These are phyloP conservation scores for Microdochium paspali DNA, from an alignment of 2,329 filamentous ascomycete genomes.

Conservation along the genomic window DNA sequence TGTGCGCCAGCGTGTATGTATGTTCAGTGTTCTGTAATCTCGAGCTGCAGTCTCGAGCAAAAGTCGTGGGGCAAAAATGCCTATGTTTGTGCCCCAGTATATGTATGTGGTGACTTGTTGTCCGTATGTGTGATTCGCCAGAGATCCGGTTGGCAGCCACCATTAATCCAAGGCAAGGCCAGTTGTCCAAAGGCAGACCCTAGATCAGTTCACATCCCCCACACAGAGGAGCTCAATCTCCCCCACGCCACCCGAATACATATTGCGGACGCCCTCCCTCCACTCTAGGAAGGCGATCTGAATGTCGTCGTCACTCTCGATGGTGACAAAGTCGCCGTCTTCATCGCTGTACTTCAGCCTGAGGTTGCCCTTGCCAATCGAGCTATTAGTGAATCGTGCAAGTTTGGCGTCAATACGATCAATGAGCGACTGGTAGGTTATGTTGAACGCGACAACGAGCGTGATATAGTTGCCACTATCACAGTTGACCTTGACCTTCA, in stretches of 20 bases:
- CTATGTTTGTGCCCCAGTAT: not conserved
- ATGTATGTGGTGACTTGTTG: not conserved
- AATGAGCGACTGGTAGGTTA: conserved; percentile 85
- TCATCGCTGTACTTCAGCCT: conserved; percentile 86
- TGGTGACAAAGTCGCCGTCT: conserved; percentile 87
- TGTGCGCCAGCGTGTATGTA: not conserved
- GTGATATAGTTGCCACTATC: conserved; percentile 81
- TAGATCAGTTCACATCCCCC: conserved; percentile 21
- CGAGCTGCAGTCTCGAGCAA: not conserved
- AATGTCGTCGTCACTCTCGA: conserved; percentile 92
- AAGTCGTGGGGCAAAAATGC: not conserved
- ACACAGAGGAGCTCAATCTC: conserved; percentile 86
- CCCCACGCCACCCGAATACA: conserved; percentile 61
- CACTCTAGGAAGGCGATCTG: conserved; percentile 93
- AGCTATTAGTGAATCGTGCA: conserved; percentile 73
- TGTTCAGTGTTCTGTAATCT: not conserved
- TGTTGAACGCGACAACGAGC: conserved; percentile 92
- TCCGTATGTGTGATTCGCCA: not conserved
- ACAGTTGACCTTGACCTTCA: conserved; percentile 94
- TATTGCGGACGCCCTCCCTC: conserved; percentile 58
- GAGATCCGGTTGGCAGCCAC: not conserved
- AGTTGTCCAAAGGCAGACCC: not conserved
- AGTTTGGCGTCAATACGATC: conserved; percentile 96
- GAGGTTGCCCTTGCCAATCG: conserved; percentile 72
- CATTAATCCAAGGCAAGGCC: not conserved